Conservation (phyloP, 495 filamentous ascomycete species). For the Daldinia childiae region DNA sequence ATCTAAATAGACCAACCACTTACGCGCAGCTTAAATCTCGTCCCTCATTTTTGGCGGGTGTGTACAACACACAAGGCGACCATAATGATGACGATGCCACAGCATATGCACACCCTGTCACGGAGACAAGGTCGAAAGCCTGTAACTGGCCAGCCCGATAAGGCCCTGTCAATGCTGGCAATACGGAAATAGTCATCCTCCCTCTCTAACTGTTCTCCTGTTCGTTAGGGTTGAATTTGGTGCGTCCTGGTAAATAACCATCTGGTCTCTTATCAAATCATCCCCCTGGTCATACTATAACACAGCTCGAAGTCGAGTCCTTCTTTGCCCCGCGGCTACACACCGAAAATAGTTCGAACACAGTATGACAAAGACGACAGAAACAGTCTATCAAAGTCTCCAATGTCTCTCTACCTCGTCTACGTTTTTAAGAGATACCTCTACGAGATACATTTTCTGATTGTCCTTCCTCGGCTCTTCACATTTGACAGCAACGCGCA, state of each 20-base stretch:
- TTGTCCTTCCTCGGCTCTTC: slow-evolving; percentile 38
- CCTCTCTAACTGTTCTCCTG: neutral
- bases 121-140: slow-evolving; percentile 18
- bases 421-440: neutral
- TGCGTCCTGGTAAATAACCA: neutral
- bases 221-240: neutral
- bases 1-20: slow-evolving; percentile 24
- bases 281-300: slow-evolving; percentile 20
- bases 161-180: slow-evolving; percentile 5
- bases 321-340: slow-evolving; percentile 36
- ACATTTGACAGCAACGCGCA: slow-evolving; percentile 37
- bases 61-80: slow-evolving; percentile 41
- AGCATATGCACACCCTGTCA: slow-evolving; percentile 30
- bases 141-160: slow-evolving; percentile 18
- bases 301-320: slow-evolving; percentile 42
- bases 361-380: slow-evolving; percentile 31
- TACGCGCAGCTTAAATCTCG: slow-evolving; percentile 15
- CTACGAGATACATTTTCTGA: slow-evolving; percentile 7
- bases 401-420: slow-evolving; percentile 8
- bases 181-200: slow-evolving; percentile 21
- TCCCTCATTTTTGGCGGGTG: slow-evolving; percentile 37
- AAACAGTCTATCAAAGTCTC: slow-evolving; percentile 1
- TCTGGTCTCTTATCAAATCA: neutral
- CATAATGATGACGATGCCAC: slow-evolving; percentile 34
- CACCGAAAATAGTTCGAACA: slow-evolving; percentile 38